Evolutionary conservation across 139 green algal species (phyloP).

Genomic region (Tetradesmus lagerheimii): DNA sequence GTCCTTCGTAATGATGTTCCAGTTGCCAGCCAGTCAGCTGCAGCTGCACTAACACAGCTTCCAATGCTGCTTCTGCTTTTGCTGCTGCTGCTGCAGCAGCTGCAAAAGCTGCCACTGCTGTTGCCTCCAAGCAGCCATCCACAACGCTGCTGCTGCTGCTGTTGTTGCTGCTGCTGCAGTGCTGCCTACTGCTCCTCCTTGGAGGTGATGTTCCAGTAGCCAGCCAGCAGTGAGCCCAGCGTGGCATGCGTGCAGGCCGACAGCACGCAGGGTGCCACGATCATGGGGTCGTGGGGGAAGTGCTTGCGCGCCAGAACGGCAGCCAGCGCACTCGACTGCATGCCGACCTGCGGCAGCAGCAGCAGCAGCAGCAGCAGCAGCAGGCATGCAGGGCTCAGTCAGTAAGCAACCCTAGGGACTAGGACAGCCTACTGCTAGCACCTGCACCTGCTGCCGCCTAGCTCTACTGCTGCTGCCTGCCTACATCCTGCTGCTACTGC

Average conservation of each 20-base stretch:
- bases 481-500: no score
- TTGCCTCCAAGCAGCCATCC: no score
- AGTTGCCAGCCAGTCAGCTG: no score
- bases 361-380: constrained; percentile 15
- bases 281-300: constrained; percentile 60
- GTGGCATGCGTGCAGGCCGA: constrained; percentile 64
- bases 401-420: constrained; percentile 1
- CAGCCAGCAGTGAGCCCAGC: constrained; percentile 64
- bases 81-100: no score
- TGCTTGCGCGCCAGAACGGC: constrained; percentile 70
- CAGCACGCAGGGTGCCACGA: constrained; percentile 70
- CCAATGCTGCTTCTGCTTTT: no score
- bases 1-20: no score
- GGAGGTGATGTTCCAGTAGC: constrained; percentile 54
- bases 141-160: neutral
- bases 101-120: no score
- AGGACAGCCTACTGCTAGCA: neutral
- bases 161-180: neutral
- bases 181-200: neutral
- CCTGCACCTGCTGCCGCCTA: neutral
- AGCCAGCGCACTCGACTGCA: constrained; percentile 67
- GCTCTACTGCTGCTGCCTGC: no score
- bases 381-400: neutral
- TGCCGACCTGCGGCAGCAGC: constrained; percentile 59
- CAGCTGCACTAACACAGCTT: no score